Evolutionary conservation across 352 stramenopile species (phyloP), one percentile per base, ranked within the genome.

Genomic region (Phytophthora nicotianae): DNA sequence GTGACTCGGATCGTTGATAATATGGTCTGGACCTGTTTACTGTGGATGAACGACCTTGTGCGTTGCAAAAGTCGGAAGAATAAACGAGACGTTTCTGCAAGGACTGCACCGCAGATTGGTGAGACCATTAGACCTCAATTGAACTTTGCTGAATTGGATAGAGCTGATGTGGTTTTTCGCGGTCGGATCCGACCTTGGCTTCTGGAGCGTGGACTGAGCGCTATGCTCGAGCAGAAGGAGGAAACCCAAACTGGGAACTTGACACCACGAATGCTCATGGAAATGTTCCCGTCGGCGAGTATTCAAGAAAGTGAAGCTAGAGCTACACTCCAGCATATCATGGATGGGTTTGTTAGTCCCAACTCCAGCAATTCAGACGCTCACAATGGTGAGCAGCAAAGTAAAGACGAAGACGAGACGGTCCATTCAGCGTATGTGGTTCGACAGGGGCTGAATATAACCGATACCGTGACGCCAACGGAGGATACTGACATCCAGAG

Each of bases 1-100:
- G 40, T 75, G 0, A 26, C 23, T 0, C 75, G 75, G 14, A 76
- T 80, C 20, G 2, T 68, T 16, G 6, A 17, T 0, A 85, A 75
- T 17, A 52, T 72, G 27, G 1, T 49, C 1, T 83, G 52, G 38
- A 37, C 27, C 9, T 20, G 72, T 24, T 45, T 58, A 42, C 20
- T 65, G 7, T 54, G n/a, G 27, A 6, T 70, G 13, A 43, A 55
- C 11, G 61, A 72, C 23, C 24, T 52, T 16, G 37, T 40, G 17
- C 26, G 41, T 27, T 43, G 37, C 37, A 32, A 23, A 32, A 32
- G 35, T 29, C 48, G 35, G 20, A 24, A 37, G 17, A 60, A 19
- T 37, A 63, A 29, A 35, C 42, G 55, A 33, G 23, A 64, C n/a
- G 26, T 43, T 5, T 65, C 50, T 13, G 37, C 50, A 3, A 64